Base-by-base conservation (phyloP, 1,284 basidiomycete species). In the Tremellales sp. region DNA sequence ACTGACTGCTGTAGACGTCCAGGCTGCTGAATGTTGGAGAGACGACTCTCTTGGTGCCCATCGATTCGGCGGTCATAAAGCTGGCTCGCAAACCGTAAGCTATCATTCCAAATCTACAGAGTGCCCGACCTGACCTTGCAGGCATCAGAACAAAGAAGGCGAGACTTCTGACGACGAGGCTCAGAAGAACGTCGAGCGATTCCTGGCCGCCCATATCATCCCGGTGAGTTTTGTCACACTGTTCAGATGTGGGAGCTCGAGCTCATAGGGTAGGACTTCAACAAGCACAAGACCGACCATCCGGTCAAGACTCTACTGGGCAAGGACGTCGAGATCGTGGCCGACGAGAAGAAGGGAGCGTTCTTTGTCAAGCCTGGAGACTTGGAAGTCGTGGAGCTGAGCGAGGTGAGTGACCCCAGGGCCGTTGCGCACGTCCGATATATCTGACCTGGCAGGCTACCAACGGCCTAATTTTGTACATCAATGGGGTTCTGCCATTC, bases 1-100 rank as follows among this genome's bases (percentile, higher is more conserved):
- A n/a, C 23, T 48, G 17, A 22, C 26, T n/a, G n/a, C 23, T 37
- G 25, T 36, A 64, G 57, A 64, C 55, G 4, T 41, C 43, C 10
- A 51, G 57, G 44, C 45, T 64, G 13, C 53, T 54, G 1, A 51
- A 41, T 19, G 48, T 51, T 21, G 58, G 59, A 27, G 43, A 52
- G 23, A 68, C 66, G 15, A 74, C 72, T 0, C 48, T 74, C 24
- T 53, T 74, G 23, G 72, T 74, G 0, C 72, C 72, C 3, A 47
- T 68, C 26, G 70, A 74, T 46, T 57, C 59, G 29, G 70, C 68
- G 0, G 64, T 74, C 45, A 61, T 70, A 48, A 53, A 56, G 8
- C 46, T 73, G 24, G 50, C 64, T 6, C 53, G 57, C 22, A 74
- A 73, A 50, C 72, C 72, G 67, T 70, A 46, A 53, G 67, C 58